Percentiles rank a stretch among this genome's conserved stretches.
phyloP scores from a whole-genome alignment of 192 early-diverging fungal species.

The Linnemannia exigua region DNA sequence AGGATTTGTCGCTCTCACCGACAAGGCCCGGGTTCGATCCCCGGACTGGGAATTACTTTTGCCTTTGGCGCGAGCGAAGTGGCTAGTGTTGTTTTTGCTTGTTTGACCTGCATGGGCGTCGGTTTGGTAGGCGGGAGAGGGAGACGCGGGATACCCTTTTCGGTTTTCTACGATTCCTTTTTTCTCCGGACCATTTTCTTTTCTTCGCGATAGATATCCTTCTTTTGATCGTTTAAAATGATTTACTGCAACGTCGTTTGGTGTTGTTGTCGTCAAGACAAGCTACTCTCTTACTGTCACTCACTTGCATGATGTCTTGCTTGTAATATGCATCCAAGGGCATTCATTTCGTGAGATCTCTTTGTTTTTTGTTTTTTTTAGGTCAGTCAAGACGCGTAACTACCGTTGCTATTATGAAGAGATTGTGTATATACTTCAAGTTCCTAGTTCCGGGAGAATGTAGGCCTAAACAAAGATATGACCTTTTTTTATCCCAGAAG shows the following conservation, averaged over 20 bases:
- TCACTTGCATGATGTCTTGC: too few relatives aligned
- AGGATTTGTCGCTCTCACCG: conserved; percentile 61
- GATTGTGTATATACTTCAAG: too few relatives aligned
- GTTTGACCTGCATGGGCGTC: background rate
- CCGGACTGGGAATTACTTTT: conserved; percentile 53
- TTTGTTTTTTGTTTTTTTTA: too few relatives aligned
- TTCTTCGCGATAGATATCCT: background rate
- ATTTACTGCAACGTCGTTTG: background rate
- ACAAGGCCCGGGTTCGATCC: conserved; percentile 61
- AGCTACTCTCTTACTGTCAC: too few relatives aligned
- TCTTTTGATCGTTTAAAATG: background rate
- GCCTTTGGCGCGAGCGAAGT: background rate
- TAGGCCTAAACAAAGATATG: too few relatives aligned
- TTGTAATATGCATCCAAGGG: too few relatives aligned
- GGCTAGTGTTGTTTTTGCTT: background rate
- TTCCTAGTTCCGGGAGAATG: too few relatives aligned
- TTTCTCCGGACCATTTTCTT: background rate
- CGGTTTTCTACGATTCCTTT: conserved; percentile 4
- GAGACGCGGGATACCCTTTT: conserved; percentile 3
- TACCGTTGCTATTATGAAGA: too few relatives aligned
- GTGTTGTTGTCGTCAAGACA: too few relatives aligned
- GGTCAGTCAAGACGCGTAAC: too few relatives aligned
- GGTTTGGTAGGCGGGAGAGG: background rate
- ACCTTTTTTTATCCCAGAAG: too few relatives aligned
- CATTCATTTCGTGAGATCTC: too few relatives aligned